Evolutionary conservation across 2,329 filamentous ascomycete species (phyloP).

Genomic region (Cladobotryum protrusum): DNA sequence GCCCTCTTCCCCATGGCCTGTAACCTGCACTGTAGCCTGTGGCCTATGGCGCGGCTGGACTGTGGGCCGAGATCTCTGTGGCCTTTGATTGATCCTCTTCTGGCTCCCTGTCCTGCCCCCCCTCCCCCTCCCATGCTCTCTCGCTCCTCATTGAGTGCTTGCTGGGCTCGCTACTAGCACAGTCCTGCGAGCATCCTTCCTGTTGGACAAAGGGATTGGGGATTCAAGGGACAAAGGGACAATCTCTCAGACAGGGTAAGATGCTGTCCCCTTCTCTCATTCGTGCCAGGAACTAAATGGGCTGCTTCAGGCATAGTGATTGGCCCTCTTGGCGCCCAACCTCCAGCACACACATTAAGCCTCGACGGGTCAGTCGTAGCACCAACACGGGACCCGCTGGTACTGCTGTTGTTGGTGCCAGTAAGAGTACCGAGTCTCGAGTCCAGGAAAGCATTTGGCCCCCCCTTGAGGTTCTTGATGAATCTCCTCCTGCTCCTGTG

Average conservation of each 20-base stretch:
- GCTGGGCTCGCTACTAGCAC: constrained; percentile 4
- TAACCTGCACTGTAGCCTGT: too few species aligned
- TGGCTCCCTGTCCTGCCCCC: neutral
- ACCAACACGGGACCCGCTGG: constrained; percentile 6
- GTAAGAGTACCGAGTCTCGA: neutral
- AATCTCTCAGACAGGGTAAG: constrained; percentile 6
- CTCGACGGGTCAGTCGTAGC: constrained; percentile 7
- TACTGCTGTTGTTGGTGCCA: too few species aligned
- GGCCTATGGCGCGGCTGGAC: neutral
- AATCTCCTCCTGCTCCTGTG: too few species aligned
- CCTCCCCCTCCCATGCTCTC: neutral
- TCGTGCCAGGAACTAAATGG: constrained; percentile 4
- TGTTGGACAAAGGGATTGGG: constrained; percentile 3
- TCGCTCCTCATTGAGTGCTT: too few species aligned
- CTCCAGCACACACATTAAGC: constrained; percentile 14
- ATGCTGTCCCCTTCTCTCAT: neutral
- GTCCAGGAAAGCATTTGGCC: constrained; percentile 3
- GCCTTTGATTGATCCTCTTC: too few species aligned
- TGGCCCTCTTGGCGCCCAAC: constrained; percentile 30
- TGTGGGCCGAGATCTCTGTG: constrained; percentile 11
- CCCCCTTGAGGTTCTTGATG: neutral
- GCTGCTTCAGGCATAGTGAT: constrained; percentile 19
- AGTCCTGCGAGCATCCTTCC: constrained; percentile 4
- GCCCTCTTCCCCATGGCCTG: constrained; percentile 4
- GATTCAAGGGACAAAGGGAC: neutral